Percentiles rank a stretch among this genome's conserved stretches.
These are phyloP conservation scores for Fusarium protoensiforme DNA, from an alignment of 2,329 filamentous ascomycete species.

Conservation along the genomic window DNA sequence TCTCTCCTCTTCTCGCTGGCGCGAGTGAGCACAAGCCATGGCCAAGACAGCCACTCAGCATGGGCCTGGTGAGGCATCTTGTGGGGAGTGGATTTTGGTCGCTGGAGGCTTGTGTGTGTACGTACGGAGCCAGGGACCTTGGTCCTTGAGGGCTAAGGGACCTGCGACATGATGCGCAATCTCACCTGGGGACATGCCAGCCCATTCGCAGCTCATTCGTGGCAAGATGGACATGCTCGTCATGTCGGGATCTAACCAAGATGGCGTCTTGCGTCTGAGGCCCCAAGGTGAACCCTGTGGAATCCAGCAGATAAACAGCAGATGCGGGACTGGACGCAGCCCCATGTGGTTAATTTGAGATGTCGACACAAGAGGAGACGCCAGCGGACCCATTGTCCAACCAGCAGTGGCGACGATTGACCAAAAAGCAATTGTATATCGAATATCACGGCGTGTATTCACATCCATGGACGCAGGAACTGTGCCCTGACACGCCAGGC, in stretches of 20 bases:
- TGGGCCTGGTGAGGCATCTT: slow-evolving; percentile 28
- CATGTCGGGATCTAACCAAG: slow-evolving; percentile 20
- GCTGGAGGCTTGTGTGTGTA: slow-evolving; percentile 21
- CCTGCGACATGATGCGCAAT: slow-evolving; percentile 21
- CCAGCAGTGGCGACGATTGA: slow-evolving; percentile 35
- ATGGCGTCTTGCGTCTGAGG: slow-evolving; percentile 28
- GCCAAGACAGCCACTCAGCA: slow-evolving; percentile 33
- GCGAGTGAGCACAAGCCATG: slow-evolving; percentile 36
- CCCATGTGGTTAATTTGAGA: slow-evolving; percentile 33
- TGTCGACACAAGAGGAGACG: slow-evolving; percentile 40
- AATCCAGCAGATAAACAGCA: slow-evolving; percentile 30
- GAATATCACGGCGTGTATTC: slow-evolving; percentile 34
- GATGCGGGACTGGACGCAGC: slow-evolving; percentile 35
- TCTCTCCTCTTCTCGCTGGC: slow-evolving; percentile 30
- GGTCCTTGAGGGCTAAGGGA: slow-evolving; percentile 13
- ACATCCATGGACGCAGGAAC: slow-evolving; percentile 41
- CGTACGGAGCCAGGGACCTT: slow-evolving; percentile 21
- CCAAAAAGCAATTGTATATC: slow-evolving; percentile 39
- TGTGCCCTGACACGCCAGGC: slow-evolving; percentile 27
- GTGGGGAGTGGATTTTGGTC: slow-evolving; percentile 36
- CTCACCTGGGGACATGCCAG: slow-evolving; percentile 19
- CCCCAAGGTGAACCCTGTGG: slow-evolving; percentile 31
- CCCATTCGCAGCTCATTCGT: slow-evolving; percentile 23
- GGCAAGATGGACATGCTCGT: slow-evolving; percentile 19
- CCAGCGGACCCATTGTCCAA: slow-evolving; percentile 41